Base-by-base conservation (phyloP, 2,329 filamentous ascomycete species). In the Calonectria pauciramosa region DNA sequence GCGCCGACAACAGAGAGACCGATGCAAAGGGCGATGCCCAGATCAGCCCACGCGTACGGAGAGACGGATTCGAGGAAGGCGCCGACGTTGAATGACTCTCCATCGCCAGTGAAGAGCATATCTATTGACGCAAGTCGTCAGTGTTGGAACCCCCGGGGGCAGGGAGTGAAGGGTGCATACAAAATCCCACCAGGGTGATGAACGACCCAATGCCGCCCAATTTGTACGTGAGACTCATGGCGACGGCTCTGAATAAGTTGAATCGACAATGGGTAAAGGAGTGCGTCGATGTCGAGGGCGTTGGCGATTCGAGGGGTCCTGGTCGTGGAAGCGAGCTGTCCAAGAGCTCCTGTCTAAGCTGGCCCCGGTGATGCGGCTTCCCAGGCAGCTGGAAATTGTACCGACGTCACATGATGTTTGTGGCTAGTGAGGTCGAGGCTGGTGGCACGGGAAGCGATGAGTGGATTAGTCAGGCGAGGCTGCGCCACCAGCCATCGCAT, bases 91-190 rank as follows among this genome's bases (percentile, higher is more conserved):
- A 99, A 99, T 74, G 94, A 90, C 90, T 99, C 96, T 84, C 97
- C 97, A 86, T 95, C 96, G 84, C 95, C 96, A 83, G 97, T 97
- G 85, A 99, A 98, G 85, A 99, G 95, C 95, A 99, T 97, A 88
- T 99, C 97, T 99, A 86, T 49, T 51, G 78, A 77, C 30, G 51
- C 72, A 68, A 73, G 72, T 75, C 49, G 70, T 78, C 76, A 79
- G 76, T 56, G 70, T 68, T 60, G 60, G 75, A 36, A 18, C 34
- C 68, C 64, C 41, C 56, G 60, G 79, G 79, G 34, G 18, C 64
- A 63, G 56, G 68, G 67, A 66, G 59, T 56, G 32, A 67, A 64
- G 75, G 72, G 75, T 70, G 88, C 95, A 86, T 91, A 97, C 95
- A 97, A 86, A 92, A 89, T 90, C 94, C 95, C 81, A 96, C 92